Percentiles rank a stretch among this genome's conserved stretches.
Conservation (phyloP, 306 rosid species). For the Cicer yamashitae region DNA sequence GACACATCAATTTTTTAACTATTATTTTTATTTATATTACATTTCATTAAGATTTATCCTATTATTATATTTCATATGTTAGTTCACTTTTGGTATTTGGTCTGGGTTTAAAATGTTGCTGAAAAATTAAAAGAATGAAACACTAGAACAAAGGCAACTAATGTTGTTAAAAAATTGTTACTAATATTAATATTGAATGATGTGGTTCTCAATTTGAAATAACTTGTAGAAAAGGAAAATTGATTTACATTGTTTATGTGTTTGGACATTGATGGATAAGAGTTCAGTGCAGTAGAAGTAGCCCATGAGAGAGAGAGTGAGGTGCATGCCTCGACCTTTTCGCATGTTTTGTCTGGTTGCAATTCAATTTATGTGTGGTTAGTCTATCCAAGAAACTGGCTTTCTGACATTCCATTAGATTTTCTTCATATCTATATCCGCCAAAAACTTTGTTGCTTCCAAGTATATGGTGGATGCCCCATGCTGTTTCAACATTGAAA, state of each 20-base stretch:
- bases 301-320: background rate
- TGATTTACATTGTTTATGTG: background rate
- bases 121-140: no score
- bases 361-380: conserved; percentile 34
- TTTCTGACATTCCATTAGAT: conserved; percentile 52
- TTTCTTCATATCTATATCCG: conserved; percentile 19
- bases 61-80: no score
- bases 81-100: background rate
- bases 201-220: no score
- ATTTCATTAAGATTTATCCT: no score
- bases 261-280: conserved; percentile 1
- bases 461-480: background rate
- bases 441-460: conserved; percentile 32
- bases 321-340: conserved; percentile 21
- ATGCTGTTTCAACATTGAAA: background rate
- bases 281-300: background rate
- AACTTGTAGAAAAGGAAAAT: background rate
- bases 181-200: no score
- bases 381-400: conserved; percentile 32
- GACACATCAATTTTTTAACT: no score
- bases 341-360: conserved; percentile 34
- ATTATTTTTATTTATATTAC: no score
- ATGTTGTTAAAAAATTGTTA: no score
- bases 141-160: no score
- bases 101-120: background rate